Conservation (phyloP, 2,329 filamentous ascomycete species). For the Phaeoacremonium minimum region DNA sequence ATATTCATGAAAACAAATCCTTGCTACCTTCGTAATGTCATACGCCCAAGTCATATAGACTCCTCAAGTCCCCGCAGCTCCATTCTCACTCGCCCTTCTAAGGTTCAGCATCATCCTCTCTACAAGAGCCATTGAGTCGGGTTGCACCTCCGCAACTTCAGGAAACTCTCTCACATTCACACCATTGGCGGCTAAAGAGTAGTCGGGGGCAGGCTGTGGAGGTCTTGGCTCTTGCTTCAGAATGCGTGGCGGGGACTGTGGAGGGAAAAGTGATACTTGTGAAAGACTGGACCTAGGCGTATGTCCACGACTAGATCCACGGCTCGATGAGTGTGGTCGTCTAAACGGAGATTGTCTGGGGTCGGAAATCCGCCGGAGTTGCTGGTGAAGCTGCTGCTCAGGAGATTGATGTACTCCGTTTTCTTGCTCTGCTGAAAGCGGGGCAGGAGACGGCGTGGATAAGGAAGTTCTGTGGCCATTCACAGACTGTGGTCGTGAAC, state of each 20-base stretch:
- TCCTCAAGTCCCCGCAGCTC: background rate
- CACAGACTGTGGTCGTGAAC: too few species aligned
- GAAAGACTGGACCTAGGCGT: constrained; percentile 7
- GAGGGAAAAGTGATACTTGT: constrained; percentile 6
- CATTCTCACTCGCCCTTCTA: constrained; percentile 29
- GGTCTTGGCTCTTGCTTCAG: constrained; percentile 8
- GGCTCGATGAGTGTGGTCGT: constrained; percentile 1
- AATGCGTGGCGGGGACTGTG: constrained; percentile 5
- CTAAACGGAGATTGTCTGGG: constrained; percentile 6
- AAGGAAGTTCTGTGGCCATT: too few species aligned
- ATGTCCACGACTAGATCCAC: constrained; percentile 5
- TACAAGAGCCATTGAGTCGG: constrained; percentile 42
- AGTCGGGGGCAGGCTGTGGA: constrained; percentile 10
- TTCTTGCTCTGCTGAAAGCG: constrained; percentile 1
- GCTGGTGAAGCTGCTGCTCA: constrained; percentile 9
- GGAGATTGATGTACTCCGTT: constrained; percentile 7
- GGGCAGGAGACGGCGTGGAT: constrained; percentile 1
- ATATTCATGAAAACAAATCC: too few species aligned
- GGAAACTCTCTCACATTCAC: constrained; percentile 23
- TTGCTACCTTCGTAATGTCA: too few species aligned
- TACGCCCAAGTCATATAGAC: too few species aligned
- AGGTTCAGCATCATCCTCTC: constrained; percentile 50
- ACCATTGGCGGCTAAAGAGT: constrained; percentile 9
- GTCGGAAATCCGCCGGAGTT: constrained; percentile 10
- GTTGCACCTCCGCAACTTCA: constrained; percentile 28